Evolutionary conservation across 2,329 filamentous ascomycete genomes (phyloP), one percentile per base, ranked within the genome.

Genomic region (Fonsecaea multimorphosa): DNA sequence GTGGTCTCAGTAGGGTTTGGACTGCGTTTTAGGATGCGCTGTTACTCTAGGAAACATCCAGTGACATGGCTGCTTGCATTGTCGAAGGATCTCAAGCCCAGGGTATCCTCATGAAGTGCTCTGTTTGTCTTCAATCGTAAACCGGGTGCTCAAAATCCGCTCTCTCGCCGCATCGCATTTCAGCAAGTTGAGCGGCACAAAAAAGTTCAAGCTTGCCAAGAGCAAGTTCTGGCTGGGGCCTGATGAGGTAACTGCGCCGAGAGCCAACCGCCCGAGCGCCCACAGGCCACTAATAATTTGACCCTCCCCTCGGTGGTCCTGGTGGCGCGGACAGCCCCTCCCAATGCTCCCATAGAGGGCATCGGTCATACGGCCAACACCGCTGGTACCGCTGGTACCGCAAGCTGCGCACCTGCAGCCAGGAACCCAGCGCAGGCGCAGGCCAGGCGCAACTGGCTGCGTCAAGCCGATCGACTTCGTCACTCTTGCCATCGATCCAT

Each of bases 401-500:
- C n/a, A n/a, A 49, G 22, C 38, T 49, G 11, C 44, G 44, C n/a
- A n/a, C n/a, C n/a, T n/a, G n/a, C 22, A 24, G 44, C 3, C 22
- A 49, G 19, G 16, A 49, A 44, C 32, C 11, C 14, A 40, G 38
- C 38, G 38, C 38, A n/a, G 38, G 29, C 29, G 29, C 29, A 31
- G 8, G n/a, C n/a, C n/a, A n/a, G n/a, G 9, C 11, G 34, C 34
- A 38, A 38, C 40, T 2, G 40, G 19, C 40, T 53, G 9, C 51
- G 51, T 5, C 5, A 53, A 53, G 24, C 8, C 51, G 51, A 31
- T 58, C 40, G 16, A 58, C 14, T 51, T 58, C 56, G 38, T 58
- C 56, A 58, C 56, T 58, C 56, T 46, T 31, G 24, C 56, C 38
- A 40, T 44, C 54, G 54, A 44, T 22, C 29, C 36, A 58, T 44